Base-by-base conservation (phyloP, 768 basidiomycete genomes). In the Hysterangium stoloniferum region DNA sequence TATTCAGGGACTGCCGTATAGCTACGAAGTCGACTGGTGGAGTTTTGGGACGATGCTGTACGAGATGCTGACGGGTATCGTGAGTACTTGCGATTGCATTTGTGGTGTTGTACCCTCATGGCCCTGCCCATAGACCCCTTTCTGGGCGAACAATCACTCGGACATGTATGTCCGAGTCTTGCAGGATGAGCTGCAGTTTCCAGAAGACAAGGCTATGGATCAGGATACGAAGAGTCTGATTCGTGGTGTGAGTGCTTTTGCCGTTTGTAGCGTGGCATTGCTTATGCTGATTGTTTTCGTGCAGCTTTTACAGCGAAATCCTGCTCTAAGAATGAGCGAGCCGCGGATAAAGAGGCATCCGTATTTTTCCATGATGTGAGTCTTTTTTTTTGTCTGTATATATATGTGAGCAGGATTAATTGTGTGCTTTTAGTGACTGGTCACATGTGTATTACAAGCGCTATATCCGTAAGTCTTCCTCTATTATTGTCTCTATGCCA, bases 21-120 rank as follows among this genome's bases (percentile, higher is more conserved):
- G 84, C 56, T 98, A 92, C 61, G 90, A 93, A 57, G 91, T 95
- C 19, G 95, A 98, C 64, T 95, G 92, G 89, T 99, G 93, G 94
- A 89, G 86, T 57, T 86, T 95, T 60, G 95, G 95, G 31, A 97
- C 95, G 55, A 95, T 98, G 87, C 69, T 98, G 53, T 92, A 89
- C 64, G 95, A 98, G 71, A 95, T 96, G 86, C 70, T 98, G 67
- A 88, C 89, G 33, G 95, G 95, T 24, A 86, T 94, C 57, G 93
- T 94, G 66, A 72, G 86, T 80, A 37, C 24, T 43, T 42, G 32
- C 20, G 38, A 8, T 9, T 41, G 8, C 20, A 40, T 48, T 59
- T n/a, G 28, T 29, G 52, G 46, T 57, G 47, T 49, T 53, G 46
- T 24, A 56, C 52, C 40, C 41, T 51, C 49, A 51, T 58, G 54